Conservation (phyloP, 768 basidiomycete genomes). For the Dentipellis sp. region DNA sequence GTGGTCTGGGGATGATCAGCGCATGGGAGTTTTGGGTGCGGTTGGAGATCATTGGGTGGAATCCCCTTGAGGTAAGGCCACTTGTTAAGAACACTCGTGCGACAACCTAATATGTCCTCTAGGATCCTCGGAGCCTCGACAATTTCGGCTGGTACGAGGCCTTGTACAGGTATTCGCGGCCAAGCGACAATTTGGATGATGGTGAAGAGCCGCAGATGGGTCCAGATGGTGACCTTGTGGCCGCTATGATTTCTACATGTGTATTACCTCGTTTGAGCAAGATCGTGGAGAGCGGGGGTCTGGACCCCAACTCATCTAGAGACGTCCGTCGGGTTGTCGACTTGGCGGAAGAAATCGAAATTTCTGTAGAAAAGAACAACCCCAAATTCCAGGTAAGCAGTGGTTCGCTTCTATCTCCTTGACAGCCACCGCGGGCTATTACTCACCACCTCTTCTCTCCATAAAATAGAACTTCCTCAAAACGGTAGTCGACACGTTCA, state of each 20-base stretch:
- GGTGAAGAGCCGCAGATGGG: slow-evolving; percentile 54
- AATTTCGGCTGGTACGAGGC: slow-evolving; percentile 78
- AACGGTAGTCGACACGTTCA: slow-evolving; percentile 41
- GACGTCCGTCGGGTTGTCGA: slow-evolving; percentile 60
- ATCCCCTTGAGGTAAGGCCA: slow-evolving; percentile 63
- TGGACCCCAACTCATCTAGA: slow-evolving; percentile 71
- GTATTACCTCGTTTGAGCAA: slow-evolving; percentile 69
- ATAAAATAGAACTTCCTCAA: slow-evolving; percentile 44
- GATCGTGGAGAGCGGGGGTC: slow-evolving; percentile 66
- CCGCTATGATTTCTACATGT: slow-evolving; percentile 80
- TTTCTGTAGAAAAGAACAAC: slow-evolving; percentile 54
- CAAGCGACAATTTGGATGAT: slow-evolving; percentile 17
- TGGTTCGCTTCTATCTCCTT: background rate
- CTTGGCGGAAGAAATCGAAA: slow-evolving; percentile 73
- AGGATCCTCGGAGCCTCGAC: slow-evolving; percentile 55
- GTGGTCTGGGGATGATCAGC: slow-evolving; percentile 76
- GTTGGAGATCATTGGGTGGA: slow-evolving; percentile 81
- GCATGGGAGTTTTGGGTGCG: slow-evolving; percentile 96
- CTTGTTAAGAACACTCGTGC: background rate
- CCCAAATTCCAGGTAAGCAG: slow-evolving; percentile 53
- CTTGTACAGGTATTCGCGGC: slow-evolving; percentile 70
- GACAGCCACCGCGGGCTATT: background rate
- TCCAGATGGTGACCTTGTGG: slow-evolving; percentile 80
- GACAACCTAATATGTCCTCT: background rate
- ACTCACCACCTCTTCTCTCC: background rate